Base-by-base conservation (phyloP, 2,329 filamentous ascomycete species). In the Westerdykella sp. region DNA sequence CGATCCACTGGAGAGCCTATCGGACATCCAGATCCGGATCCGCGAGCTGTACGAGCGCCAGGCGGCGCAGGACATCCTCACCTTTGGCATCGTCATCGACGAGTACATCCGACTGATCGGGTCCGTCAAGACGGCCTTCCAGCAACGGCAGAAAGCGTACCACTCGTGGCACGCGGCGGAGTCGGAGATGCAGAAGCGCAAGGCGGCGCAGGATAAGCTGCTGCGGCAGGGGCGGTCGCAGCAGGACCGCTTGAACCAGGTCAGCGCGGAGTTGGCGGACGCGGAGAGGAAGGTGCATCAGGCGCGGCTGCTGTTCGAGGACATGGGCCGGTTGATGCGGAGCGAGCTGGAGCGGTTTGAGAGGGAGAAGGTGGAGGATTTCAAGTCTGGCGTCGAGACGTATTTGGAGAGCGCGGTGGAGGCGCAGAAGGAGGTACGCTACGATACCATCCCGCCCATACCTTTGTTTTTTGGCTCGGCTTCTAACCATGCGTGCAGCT, bases 21-120 rank as follows among this genome's bases (percentile, higher is more conserved):
- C 91, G 2, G 90, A 96, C 56, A 77, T 98, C 2, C 93, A 98
- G 67, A 77, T 95, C 47, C 90, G 91, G 31, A 95, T 98, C 54
- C 83, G 85, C 46, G 93, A 98, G 59, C 80, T 98, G 1, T 97
- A 98, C 64, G 89, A 96, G 56, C 85, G 93, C 16, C 93, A 98
- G 68, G 93, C 93, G 10, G 89, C 96, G 69, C 93, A 98, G 66
- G 93, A 98, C 62, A 84, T 97, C 25, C 76, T 98, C 40, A 98
- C 93, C 0, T 82, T 98, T 51, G 93, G 93, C 31, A 97, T 97
- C 60, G 95, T 95, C 35, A 90, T 98, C 50, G 93, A 98, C 53
- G 93, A 98, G 69, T 98, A 98, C 69, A 94, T 98, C 55, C 87
- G 93, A 5, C 72, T 98, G 35, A 97, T 98, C 56, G 88, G 89